These are phyloP conservation scores for Fusarium odoratissimum DNA, from an alignment of 2,329 filamentous ascomycete species.

Conservation along the genomic window DNA sequence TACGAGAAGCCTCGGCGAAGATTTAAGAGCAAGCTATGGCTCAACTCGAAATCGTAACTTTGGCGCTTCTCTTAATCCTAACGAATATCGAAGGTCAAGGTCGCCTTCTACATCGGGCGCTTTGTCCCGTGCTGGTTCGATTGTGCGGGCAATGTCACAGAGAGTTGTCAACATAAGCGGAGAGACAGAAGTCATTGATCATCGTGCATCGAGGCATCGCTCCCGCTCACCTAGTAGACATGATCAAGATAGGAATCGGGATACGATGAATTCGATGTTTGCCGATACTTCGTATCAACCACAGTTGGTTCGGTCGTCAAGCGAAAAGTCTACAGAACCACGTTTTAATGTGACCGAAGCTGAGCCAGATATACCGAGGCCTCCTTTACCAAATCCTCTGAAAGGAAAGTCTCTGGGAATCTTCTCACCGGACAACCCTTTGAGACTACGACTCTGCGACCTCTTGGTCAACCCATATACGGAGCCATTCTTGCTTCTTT, in stretches of 20 bases:
- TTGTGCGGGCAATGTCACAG: conserved; percentile 90
- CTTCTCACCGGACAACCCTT: conserved; percentile 80
- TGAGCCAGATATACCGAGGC: conserved; percentile 27
- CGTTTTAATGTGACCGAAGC: conserved; percentile 35
- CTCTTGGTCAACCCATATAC: conserved; percentile 86
- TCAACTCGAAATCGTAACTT: conserved; percentile 66
- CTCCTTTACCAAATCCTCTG: conserved; percentile 73
- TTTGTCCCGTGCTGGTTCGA: conserved; percentile 76
- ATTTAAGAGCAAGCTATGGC: conserved; percentile 68
- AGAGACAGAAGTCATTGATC: conserved; percentile 85
- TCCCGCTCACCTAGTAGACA: conserved; percentile 66
- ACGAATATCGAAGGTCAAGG: conserved; percentile 66
- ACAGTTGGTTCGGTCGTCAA: conserved; percentile 56
- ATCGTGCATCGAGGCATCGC: conserved; percentile 71
- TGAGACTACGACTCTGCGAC: conserved; percentile 82
- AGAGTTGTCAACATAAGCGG: conserved; percentile 98
- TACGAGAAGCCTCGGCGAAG: conserved; percentile 64
- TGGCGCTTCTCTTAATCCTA: conserved; percentile 66
- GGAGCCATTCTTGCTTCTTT: conserved; percentile 84
- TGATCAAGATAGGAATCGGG: conserved; percentile 44
- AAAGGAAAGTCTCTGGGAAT: conserved; percentile 88
- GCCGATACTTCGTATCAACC: conserved; percentile 65
- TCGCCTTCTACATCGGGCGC: conserved; percentile 73
- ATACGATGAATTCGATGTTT: conserved; percentile 50
- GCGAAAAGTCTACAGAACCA: conserved; percentile 57